phyloP scores from a whole-genome alignment of 1,284 basidiomycete genomes.

The Cutaneotrichosporon daszewskae region DNA sequence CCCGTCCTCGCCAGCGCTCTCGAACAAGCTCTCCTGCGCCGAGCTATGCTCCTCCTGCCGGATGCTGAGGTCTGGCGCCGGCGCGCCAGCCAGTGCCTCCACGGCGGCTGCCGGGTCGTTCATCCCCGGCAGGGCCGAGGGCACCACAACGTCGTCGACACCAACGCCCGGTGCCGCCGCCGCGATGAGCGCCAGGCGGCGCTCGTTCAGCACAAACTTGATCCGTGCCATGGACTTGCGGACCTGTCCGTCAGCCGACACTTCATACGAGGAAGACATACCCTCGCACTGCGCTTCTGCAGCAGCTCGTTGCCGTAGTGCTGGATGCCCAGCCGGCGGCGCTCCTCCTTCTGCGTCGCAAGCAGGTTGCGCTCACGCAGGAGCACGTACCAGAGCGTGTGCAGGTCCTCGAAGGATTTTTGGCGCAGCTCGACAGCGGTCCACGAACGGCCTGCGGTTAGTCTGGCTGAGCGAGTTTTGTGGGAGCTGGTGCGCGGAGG shows the following conservation, averaged over 20 bases:
- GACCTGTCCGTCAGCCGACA: too few species aligned
- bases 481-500: too few species aligned
- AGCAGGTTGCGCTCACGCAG: conserved; percentile 81
- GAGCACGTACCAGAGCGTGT: conserved; percentile 86
- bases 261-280: too few species aligned
- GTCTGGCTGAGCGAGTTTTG: too few species aligned
- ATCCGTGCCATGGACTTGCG: conserved; percentile 96
- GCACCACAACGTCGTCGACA: conserved; percentile 1
- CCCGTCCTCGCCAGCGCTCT: too few species aligned
- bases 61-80: conserved; percentile 4
- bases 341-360: conserved; percentile 76
- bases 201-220: conserved; percentile 88
- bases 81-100: conserved; percentile 7
- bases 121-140: conserved; percentile 4
- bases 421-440: conserved; percentile 71
- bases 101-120: conserved; percentile 9
- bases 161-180: conserved; percentile 46
- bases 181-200: conserved; percentile 69
- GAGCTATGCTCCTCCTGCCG: too few species aligned
- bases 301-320: conserved; percentile 34
- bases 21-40: too few species aligned
- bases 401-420: conserved; percentile 86
- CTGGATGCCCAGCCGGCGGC: conserved; percentile 56
- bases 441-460: conserved; percentile 70
- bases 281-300: conserved; percentile 30